Evolutionary conservation across 768 basidiomycete genomes (phyloP).

Genomic region (Boletus barrowsii): DNA sequence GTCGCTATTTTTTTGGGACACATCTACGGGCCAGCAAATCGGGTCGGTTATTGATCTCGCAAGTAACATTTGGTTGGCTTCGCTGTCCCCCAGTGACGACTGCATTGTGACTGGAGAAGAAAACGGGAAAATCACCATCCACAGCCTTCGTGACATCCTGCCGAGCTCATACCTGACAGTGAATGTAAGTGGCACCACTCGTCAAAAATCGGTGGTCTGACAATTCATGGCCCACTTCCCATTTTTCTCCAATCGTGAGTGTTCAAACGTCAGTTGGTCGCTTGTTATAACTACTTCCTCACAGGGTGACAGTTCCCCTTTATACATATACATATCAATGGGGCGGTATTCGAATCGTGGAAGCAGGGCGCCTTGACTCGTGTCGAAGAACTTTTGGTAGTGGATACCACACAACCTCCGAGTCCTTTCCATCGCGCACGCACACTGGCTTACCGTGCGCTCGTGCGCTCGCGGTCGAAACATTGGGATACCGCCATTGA

Average conservation of each 20-base stretch:
- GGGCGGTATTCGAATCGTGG: background rate
- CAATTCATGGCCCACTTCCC: too few relatives aligned
- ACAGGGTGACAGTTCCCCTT: constrained; percentile 4
- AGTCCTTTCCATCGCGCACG: background rate
- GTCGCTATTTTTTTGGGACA: background rate
- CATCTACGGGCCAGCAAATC: background rate
- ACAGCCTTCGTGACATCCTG: background rate
- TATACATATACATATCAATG: constrained; percentile 9
- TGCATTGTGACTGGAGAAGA: too few relatives aligned
- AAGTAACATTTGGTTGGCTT: too few relatives aligned
- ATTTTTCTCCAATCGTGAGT: background rate
- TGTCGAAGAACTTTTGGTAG: background rate
- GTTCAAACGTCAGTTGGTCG: too few relatives aligned
- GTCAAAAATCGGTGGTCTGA: background rate
- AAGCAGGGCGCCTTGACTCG: background rate
- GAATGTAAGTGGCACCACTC: background rate
- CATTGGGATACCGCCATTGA: background rate
- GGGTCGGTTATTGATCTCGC: background rate
- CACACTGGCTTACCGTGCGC: constrained; percentile 2
- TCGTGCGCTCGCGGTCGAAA: background rate
- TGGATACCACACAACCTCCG: background rate
- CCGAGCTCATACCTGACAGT: background rate
- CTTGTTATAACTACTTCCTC: background rate
- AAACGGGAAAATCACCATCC: background rate
- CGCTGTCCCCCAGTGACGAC: too few relatives aligned